Percentiles rank a stretch among this genome's conserved stretches.
phyloP scores from a whole-genome alignment of 2,329 filamentous ascomycete species.

The Colletotrichum liaoningense region DNA sequence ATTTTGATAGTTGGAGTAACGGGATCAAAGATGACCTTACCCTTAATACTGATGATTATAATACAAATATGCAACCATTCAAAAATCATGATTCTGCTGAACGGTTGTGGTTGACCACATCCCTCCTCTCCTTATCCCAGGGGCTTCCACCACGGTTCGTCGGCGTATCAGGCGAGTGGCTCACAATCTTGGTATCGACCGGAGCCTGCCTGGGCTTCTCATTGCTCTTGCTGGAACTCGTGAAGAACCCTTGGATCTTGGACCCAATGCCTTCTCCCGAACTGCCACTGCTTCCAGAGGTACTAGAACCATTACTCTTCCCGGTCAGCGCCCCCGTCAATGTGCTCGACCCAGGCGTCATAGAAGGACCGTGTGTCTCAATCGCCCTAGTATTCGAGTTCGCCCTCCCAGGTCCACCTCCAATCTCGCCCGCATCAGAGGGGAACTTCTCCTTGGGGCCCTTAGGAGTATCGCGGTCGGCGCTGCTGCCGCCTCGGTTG shows the following conservation, averaged over 20 bases:
- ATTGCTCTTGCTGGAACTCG: slow-evolving; percentile 37
- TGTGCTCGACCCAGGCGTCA: neutral
- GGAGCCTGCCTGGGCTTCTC: slow-evolving; percentile 25
- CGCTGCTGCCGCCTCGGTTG: slow-evolving; percentile 36
- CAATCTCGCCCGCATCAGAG: slow-evolving; percentile 47
- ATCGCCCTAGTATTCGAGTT: slow-evolving; percentile 43
- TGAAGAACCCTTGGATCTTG: slow-evolving; percentile 40
- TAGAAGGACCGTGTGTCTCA: slow-evolving; percentile 37
- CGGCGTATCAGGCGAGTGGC: slow-evolving; percentile 29
- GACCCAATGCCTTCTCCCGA: slow-evolving; percentile 4
- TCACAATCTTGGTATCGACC: slow-evolving; percentile 29
- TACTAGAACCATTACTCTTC: neutral
- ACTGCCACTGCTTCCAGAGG: neutral
- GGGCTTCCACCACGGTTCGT: slow-evolving; percentile 35
- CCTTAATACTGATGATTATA: neutral
- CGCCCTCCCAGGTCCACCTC: slow-evolving; percentile 45
- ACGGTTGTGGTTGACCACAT: slow-evolving; percentile 9
- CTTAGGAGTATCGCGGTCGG: slow-evolving; percentile 36
- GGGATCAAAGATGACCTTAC: neutral
- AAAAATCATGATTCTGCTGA: neutral
- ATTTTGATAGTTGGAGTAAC: neutral
- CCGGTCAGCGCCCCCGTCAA: slow-evolving; percentile 2
- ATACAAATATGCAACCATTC: neutral
- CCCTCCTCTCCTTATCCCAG: slow-evolving; percentile 33
- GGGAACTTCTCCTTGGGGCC: slow-evolving; percentile 46